Conservation (phyloP, 805 yeast genomes). For the Kregervanrija fluxuum region DNA sequence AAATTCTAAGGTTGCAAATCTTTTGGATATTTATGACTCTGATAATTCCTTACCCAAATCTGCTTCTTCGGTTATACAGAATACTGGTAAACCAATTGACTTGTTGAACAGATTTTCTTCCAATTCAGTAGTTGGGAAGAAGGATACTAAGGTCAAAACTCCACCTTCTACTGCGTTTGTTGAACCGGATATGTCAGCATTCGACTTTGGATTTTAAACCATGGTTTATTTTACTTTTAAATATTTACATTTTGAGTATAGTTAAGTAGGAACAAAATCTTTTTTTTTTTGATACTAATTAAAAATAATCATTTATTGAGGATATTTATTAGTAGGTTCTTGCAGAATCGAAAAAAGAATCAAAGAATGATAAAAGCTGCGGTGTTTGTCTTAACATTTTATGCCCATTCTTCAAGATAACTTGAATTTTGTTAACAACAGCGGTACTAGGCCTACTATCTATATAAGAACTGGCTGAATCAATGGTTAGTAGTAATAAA, state of each 20-base stretch:
- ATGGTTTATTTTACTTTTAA: no score
- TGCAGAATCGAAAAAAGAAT: slow-evolving; percentile 12
- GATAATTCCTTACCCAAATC: no score
- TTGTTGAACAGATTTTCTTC: background rate
- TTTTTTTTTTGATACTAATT: background rate
- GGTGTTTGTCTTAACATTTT: slow-evolving; percentile 15
- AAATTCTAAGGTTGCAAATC: background rate
- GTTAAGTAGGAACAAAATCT: no score
- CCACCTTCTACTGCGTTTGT: slow-evolving; percentile 52
- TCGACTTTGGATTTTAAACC: slow-evolving; percentile 38
- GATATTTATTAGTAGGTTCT: background rate
- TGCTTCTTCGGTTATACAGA: no score
- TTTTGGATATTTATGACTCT: slow-evolving; percentile 1
- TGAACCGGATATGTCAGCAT: slow-evolving; percentile 75
- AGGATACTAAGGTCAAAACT: background rate
- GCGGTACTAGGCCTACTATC: slow-evolving; percentile 7
- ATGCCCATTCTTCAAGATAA: slow-evolving; percentile 14
- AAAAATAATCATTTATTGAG: background rate
- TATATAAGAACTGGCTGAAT: slow-evolving; percentile 3
- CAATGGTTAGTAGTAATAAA: slow-evolving; percentile 7
- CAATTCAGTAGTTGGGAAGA: background rate
- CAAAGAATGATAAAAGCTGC: slow-evolving; percentile 17
- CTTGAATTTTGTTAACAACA: slow-evolving; percentile 10
- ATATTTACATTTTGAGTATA: no score
- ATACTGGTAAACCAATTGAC: no score